Evolutionary conservation across 2,329 filamentous ascomycete species (phyloP).

Genomic region (Gnomoniopsis sp.): DNA sequence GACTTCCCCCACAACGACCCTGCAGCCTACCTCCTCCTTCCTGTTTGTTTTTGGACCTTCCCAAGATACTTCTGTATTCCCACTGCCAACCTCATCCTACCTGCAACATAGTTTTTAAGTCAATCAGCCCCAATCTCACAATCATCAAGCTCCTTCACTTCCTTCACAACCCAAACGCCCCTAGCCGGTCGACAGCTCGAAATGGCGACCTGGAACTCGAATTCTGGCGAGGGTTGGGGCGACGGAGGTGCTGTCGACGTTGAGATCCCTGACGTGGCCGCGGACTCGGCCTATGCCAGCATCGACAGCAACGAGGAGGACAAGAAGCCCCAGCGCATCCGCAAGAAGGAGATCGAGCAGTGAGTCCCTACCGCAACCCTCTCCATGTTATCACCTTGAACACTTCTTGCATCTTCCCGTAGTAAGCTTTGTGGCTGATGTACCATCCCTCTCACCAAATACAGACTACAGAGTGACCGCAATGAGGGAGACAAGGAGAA

Average conservation of each 20-base stretch:
- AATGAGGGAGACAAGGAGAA: slow-evolving; percentile 9
- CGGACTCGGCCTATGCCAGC: neutral
- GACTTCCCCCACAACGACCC: too few relatives aligned
- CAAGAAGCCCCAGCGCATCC: slow-evolving; percentile 11
- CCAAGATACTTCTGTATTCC: too few relatives aligned
- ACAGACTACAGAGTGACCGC: slow-evolving; percentile 10
- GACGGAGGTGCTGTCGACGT: neutral
- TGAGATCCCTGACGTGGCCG: neutral
- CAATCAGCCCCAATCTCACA: too few relatives aligned
- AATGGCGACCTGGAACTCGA: neutral
- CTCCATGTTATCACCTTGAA: neutral
- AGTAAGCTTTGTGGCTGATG: neutral
- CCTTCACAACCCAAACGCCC: too few relatives aligned
- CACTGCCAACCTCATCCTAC: too few relatives aligned
- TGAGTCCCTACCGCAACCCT: neutral
- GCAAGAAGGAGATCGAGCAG: slow-evolving; percentile 14
- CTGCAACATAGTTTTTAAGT: too few relatives aligned
- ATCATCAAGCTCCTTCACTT: too few relatives aligned
- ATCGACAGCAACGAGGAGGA: neutral
- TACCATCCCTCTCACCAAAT: neutral
- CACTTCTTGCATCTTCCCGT: too few relatives aligned
- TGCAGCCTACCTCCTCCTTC: too few relatives aligned
- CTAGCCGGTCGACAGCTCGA: neutral
- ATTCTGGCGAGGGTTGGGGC: neutral
- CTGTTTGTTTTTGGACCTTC: too few relatives aligned